Evolutionary conservation across 257 asterid genomes (phyloP), one percentile per base, ranked within the genome.

Genomic region (Solanum lignicaule): DNA sequence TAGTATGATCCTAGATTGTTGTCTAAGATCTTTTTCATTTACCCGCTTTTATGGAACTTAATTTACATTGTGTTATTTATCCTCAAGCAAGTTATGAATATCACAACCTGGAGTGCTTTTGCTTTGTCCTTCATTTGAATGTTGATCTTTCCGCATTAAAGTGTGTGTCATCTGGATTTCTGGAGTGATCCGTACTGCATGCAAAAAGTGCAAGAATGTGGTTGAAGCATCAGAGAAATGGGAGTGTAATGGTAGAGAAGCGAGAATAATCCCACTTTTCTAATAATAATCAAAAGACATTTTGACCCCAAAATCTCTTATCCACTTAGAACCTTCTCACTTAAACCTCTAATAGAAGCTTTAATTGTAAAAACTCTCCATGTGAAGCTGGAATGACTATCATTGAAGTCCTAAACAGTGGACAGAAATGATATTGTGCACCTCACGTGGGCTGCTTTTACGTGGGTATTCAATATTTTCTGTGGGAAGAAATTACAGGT

Each of bases 1-100:
- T 81, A 81, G 85, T 81, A 43, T 83, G 87, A 89, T 87, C 88
- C 86, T 41, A 79, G 62, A 87, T 90, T 69, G 21, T 87, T 15
- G 55, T 78, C 89, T 73, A 74, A 73, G 68, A 86, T 86, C 68
- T 72, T 41, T 66, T 48, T 38, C 48, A 12, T n/a, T 31, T 14
- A 20, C n/a, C 62, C 0, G 13, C 83, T 20, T 38, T 39, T 43
- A 46, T 27, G 66, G 25, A 27, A 81, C 68, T 27, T 81, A 46
- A 41, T 4, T 46, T 46, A 81, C 66, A 48, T 71, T 72, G 18
- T 43, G 52, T 72, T 43, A 79, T 32, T 46, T 23, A 75, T 48
- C 58, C 62, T 86, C 41, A 86, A 43, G 71, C 46, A 72, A 71
- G 68, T 81, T 43, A 81, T 38, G 58, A 75, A 46, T 32, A 15